These are phyloP conservation scores for Cyberlindnera americana DNA, from an alignment of 805 yeast species.

Conservation along the genomic window DNA sequence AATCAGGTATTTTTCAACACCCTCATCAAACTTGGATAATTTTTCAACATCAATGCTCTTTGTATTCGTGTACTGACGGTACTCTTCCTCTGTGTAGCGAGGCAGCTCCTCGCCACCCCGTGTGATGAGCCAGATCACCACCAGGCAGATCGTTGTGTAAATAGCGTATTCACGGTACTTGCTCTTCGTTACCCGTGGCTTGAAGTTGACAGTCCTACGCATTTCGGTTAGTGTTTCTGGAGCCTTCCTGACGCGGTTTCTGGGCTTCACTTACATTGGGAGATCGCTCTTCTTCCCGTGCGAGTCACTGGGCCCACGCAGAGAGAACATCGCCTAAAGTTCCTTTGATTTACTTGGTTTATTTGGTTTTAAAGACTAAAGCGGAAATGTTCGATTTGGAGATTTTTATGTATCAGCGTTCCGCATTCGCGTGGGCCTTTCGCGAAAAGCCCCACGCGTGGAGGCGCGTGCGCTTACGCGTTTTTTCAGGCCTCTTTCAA, in stretches of 20 bases:
- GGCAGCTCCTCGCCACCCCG: neutral
- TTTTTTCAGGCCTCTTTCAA: too few relatives aligned
- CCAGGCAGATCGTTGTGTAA: neutral
- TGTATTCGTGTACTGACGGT: conserved; percentile 24
- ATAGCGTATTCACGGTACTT: conserved; percentile 3
- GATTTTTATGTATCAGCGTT: too few relatives aligned
- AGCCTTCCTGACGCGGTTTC: too few relatives aligned
- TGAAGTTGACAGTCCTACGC: conserved; percentile 30
- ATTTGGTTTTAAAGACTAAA: too few relatives aligned
- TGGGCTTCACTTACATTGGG: conserved; percentile 37
- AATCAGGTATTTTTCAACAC: conserved; percentile 35
- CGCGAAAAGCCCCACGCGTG: too few relatives aligned
- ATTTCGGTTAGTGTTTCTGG: conserved; percentile 9
- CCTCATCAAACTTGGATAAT: conserved; percentile 35
- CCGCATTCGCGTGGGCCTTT: too few relatives aligned
- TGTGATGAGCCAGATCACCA: conserved; percentile 4
- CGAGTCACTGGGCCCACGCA: conserved; percentile 25
- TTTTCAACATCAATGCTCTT: conserved; percentile 32
- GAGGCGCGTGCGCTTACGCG: too few relatives aligned
- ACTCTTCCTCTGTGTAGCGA: conserved; percentile 14
- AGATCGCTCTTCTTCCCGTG: conserved; percentile 44
- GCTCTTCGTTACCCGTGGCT: conserved; percentile 17
- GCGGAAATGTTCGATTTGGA: too few relatives aligned
- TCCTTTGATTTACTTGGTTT: too few relatives aligned
- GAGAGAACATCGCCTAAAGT: conserved; percentile 14